Percentiles rank a stretch among this genome's conserved stretches.
Conservation (phyloP, 148 eudicot species). For the Polygonum aviculare region DNA sequence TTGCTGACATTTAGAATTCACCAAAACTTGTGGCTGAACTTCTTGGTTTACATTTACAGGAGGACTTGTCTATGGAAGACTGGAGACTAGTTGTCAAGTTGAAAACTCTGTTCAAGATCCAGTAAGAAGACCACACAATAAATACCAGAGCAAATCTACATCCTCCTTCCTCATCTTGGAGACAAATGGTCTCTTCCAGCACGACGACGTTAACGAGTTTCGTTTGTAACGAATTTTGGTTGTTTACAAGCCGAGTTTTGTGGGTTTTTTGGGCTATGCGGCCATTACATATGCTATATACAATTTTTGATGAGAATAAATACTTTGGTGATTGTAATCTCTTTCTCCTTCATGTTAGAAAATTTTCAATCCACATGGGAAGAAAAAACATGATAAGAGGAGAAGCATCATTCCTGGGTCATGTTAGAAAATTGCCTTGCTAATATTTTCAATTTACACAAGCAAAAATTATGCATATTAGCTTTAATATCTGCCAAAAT, state of each 20-base stretch:
- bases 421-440: too few species aligned
- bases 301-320: conserved; percentile 8
- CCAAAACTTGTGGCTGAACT: neutral
- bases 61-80: conserved; percentile 51
- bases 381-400: too few species aligned
- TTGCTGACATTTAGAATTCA: neutral
- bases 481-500: too few species aligned
- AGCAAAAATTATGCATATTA: too few species aligned
- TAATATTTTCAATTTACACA: too few species aligned
- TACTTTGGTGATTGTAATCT: neutral
- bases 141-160: neutral
- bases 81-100: conserved; percentile 57
- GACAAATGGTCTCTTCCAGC: neutral
- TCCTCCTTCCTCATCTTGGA: neutral
- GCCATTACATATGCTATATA: neutral
- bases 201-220: neutral
- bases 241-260: conserved; percentile 1
- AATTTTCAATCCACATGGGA: too few species aligned
- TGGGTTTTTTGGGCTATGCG: neutral
- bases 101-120: conserved; percentile 67
- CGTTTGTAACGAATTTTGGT: neutral
- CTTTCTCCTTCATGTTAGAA: too few species aligned
- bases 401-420: too few species aligned
- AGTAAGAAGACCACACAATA: conserved; percentile 16
- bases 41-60: conserved; percentile 28